Evolutionary conservation across 192 early-diverging fungal genomes (phyloP), one percentile per base, ranked within the genome.

Genomic region (Funneliformis mosseae): DNA sequence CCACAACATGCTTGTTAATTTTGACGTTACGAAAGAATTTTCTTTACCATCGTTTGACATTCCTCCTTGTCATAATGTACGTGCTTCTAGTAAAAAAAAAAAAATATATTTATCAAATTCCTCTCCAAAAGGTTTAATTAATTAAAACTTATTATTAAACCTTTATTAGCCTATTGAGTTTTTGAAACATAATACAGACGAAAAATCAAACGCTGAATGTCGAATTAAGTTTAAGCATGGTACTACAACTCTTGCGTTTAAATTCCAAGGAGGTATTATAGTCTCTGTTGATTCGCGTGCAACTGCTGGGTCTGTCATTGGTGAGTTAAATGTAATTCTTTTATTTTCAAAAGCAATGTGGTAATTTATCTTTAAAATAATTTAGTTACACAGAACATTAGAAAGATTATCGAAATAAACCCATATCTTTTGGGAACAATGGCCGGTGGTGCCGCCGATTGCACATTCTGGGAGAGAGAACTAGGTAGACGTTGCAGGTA

Each of bases 371-470:
- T 39, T 74, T 60, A 71, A 62, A 25, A 39, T 45, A 46, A 50
- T 27, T 83, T 59, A 94, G 94, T 95, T 59, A 96, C 97, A 46
- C 96, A 97, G 85, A 92, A 92, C 25, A 96, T 99, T 43, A 98
- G 98, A 82, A 99, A 99, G 86, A 93, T 99, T 18, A 98, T 99
- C 85, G 97, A 99, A 83, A 99, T 99, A 82, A 99, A 98, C 87
- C 96, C 96, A 62, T 98, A 96, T 82, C 88, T 99, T 77, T 88
- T 99, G 48, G 98, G 97, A 46, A 99, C 98, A 16, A 97, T 99
- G 96, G 98, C 98, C 50, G 98, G 98, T 78, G 98, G 98, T 87
- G 98, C 98, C 5, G 98, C 97, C 12, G 98, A 99, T 86, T 99
- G 98, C 88, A 90, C 90, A 72, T 99, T 93, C 88, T 99, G 98